phyloP scores from a whole-genome alignment of 2,329 filamentous ascomycete genomes.

The Aspergillus candidus region DNA sequence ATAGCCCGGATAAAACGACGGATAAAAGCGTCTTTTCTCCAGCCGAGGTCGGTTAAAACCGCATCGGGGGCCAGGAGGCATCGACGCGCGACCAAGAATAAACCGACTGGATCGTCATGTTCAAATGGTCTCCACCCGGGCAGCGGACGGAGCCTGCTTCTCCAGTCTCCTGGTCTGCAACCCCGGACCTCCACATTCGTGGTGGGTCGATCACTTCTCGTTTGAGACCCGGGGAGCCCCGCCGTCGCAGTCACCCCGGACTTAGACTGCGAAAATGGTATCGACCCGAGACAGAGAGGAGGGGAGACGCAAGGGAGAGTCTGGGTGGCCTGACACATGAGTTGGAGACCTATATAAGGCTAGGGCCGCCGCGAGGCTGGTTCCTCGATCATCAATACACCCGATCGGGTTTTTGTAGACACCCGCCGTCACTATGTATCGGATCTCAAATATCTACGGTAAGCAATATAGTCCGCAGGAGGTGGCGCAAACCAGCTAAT shows the following conservation, averaged over 20 bases:
- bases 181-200: constrained; percentile 15
- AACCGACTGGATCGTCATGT: constrained; percentile 12
- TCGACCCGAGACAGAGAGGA: background rate
- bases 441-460: constrained; percentile 18
- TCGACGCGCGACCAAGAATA: constrained; percentile 2
- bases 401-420: background rate
- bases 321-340: background rate
- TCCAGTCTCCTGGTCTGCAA: background rate
- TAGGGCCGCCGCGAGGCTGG: background rate
- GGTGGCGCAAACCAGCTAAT: background rate
- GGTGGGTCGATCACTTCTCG: constrained; percentile 8
- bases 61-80: too few species aligned
- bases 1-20: too few species aligned
- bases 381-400: background rate
- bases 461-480: background rate
- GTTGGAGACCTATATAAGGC: constrained; percentile 4
- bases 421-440: constrained; percentile 14
- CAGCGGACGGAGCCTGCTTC: constrained; percentile 4
- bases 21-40: too few species aligned
- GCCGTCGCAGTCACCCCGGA: constrained; percentile 10
- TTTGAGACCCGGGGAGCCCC: constrained; percentile 1
- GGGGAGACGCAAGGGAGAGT: background rate
- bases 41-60: too few species aligned
- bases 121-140: constrained; percentile 7
- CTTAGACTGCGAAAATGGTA: background rate